phyloP scores from a whole-genome alignment of 352 stramenopile species.

The Globisporangium nagaii region DNA sequence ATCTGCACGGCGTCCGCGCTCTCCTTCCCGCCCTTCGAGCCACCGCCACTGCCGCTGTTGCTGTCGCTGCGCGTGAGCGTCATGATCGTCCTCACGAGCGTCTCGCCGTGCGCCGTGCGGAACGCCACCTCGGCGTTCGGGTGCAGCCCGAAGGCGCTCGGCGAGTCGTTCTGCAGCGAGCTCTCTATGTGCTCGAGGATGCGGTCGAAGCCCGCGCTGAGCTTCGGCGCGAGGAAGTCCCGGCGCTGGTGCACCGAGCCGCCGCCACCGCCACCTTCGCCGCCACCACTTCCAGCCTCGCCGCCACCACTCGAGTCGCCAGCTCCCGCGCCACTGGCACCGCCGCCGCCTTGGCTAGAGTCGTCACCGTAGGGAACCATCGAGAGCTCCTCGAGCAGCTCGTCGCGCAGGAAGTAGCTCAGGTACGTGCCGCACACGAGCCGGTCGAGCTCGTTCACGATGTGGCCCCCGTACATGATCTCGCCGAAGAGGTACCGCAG shows the following conservation, averaged over 20 bases:
- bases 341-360: conserved; percentile 13
- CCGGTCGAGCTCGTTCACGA: conserved; percentile 80
- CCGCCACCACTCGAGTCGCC: conserved; percentile 15
- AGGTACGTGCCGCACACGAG: conserved; percentile 83
- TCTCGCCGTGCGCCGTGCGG: conserved; percentile 77
- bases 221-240: conserved; percentile 70
- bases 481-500: conserved; percentile 85
- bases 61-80: conserved; percentile 41
- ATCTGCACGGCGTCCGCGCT: conserved; percentile 65
- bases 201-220: conserved; percentile 62
- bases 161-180: conserved; percentile 76
- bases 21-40: conserved; percentile 20
- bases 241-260: conserved; percentile 24
- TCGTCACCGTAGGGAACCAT: conserved; percentile 83
- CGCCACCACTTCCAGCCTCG: conserved; percentile 9
- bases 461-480: conserved; percentile 89
- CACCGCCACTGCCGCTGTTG: neutral
- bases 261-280: conserved; percentile 5
- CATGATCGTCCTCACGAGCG: conserved; percentile 75
- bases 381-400: conserved; percentile 85
- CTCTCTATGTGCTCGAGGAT: conserved; percentile 88
- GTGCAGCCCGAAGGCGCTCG: conserved; percentile 87
- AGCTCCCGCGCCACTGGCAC: conserved; percentile 1
- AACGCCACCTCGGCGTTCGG: conserved; percentile 93
- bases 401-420: conserved; percentile 84